Conservation (phyloP, 495 filamentous ascomycete species). For the Penicillium flavigenum region DNA sequence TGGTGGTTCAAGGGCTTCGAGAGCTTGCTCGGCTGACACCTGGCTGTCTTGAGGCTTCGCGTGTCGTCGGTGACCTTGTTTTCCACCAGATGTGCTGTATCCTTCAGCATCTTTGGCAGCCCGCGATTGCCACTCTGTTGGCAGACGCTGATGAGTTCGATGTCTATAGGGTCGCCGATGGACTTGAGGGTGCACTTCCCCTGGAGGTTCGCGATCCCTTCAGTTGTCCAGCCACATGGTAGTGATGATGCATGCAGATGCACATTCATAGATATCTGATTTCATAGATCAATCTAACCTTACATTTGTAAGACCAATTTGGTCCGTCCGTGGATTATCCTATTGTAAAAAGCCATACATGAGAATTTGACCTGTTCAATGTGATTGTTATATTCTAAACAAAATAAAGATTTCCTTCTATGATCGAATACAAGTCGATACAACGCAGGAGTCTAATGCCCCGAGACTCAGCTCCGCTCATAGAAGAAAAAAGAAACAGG, state of each 20-base stretch:
- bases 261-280: background rate
- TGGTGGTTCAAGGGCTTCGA: background rate
- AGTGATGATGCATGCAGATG: background rate
- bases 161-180: background rate
- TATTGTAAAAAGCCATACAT: background rate
- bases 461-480: constrained; percentile 18
- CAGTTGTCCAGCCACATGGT: background rate
- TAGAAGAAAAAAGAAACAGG: constrained; percentile 38
- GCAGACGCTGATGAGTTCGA: background rate
- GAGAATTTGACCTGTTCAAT: constrained; percentile 3
- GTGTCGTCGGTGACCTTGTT: background rate
- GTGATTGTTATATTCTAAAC: constrained; percentile 11
- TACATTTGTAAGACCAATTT: background rate
- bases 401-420: constrained; percentile 14
- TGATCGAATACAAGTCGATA: constrained; percentile 13
- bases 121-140: background rate
- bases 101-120: background rate
- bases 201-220: background rate
- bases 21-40: background rate
- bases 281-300: constrained; percentile 2
- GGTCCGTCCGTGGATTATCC: background rate
- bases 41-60: background rate
- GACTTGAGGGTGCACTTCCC: background rate
- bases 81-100: background rate
- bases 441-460: constrained; percentile 5